Base-by-base conservation (phyloP, 495 filamentous ascomycete genomes). In the Aspergillus indologenus region DNA sequence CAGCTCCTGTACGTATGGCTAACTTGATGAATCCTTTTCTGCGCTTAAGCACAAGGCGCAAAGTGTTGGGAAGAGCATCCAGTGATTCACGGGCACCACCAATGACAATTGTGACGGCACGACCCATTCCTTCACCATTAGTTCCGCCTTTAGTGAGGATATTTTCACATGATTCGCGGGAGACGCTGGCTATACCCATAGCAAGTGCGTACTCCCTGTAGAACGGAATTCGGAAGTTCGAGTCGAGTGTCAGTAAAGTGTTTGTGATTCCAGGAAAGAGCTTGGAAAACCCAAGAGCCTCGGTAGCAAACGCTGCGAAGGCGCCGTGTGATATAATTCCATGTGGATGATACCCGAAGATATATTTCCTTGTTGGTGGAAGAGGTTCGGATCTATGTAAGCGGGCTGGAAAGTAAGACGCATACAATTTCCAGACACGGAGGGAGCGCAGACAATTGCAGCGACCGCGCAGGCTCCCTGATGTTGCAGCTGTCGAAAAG, bases 311-410 rank as follows among this genome's bases (percentile, higher is more conserved):
- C 17, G 92, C 88, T 3, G 89, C 90, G 72, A 94, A 97, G 1
- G 95, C 94, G 42, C 94, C 94, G 66, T 96, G 90, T 15, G 88
- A 91, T 65, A 98, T 96, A 71, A 98, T 97, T 44, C 94, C 94
- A 70, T 98, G 93, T 0, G 93, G 93, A 67, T 97, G 94, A 70
- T 98, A 97, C 45, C 95, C 94, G 68, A 98, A 96, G 63, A 98
- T 93, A 75, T 98, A 98, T 74, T 98, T 98, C 57, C 91, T 82
- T 2, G 87, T 90, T 0, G 91, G 81, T 15, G 89, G 83, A 2
- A 98, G 85, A 18, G 57, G 74, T 62, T 87, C 80, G 42, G 90
- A 91, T 57, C 93, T 88, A 72, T 98, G 92, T 29, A 98, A 83
- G 29, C 82, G 80, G 14, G 91, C 89, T 1, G 94, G 94, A 73